Evolutionary conservation across 176 grass and related monocot species (phyloP), one percentile per base, ranked within the genome.

Genomic region (Poa annua): DNA sequence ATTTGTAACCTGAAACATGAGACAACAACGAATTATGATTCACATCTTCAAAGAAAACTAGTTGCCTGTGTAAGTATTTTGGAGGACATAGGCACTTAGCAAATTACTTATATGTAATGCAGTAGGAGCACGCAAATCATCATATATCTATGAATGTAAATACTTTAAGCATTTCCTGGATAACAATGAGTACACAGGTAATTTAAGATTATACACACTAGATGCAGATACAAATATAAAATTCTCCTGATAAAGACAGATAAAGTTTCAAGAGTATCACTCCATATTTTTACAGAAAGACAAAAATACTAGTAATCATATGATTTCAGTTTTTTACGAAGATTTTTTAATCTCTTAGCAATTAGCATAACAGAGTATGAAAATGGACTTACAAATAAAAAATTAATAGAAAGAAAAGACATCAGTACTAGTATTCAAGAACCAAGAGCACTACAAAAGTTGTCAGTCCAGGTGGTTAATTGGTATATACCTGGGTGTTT

Each of bases 1-100:
- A 33, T 81, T 64, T 65, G 19, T 60, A 52, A 47, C 70, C 92
- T 94, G 87, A 65, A 84, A 88, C 71, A 83, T 10, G 32, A 91
- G 15, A 89, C 88, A 84, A 63, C 32, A 85, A 82, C 62, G 20
- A 47, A 48, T 61, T 25, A 39, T 20, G 12, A 66, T 25, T 53
- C 26, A 50, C 42, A 70, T 22, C 38, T 84, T 64, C 33, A 51
- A 47, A 87, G 60, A 73, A 86, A 26, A 16, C 19, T 44, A 64
- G 1, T 49, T 54, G 14, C n/a, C 1, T 32, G 22, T 67, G 25
- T 59, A 84, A 61, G 47, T 71, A 67, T 14, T 77, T 68, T 54
- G 7, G 15, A 84, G 26, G 57, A 66, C 32, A 63, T 8, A 73
- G 57, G 36, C 19, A 70, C n/a, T 86, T 82, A 20, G 69, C 11